These are phyloP conservation scores for Tulasnella sp. DNA, from an alignment of 768 basidiomycete species.

Conservation along the genomic window DNA sequence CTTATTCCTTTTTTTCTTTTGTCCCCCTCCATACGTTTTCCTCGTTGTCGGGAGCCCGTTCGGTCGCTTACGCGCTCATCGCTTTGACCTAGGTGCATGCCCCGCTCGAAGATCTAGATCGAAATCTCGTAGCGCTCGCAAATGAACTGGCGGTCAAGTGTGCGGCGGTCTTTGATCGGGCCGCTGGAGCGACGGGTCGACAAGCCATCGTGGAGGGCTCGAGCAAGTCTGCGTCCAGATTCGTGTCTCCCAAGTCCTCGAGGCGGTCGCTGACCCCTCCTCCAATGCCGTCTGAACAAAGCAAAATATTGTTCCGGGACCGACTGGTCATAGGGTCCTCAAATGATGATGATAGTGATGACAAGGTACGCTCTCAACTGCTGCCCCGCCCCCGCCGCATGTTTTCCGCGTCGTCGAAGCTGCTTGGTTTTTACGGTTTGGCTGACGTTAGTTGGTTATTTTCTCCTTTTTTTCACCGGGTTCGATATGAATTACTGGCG, in stretches of 20 bases:
- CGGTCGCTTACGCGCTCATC: not conserved
- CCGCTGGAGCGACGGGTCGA: slow-evolving; percentile 23
- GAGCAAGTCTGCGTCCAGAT: not conserved
- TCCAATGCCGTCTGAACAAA: not conserved
- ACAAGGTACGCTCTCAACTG: slow-evolving; percentile 9
- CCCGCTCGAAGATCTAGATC: slow-evolving; percentile 20
- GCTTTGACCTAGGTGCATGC: not conserved
- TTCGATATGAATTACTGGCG: not conserved
- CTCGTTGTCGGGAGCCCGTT: not conserved
- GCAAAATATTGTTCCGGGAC: not conserved
- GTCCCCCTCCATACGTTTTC: slow-evolving; percentile 2
- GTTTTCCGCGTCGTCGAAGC: slow-evolving; percentile 7
- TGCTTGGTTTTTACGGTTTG: not conserved
- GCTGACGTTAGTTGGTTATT: not conserved
- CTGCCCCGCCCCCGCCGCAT: slow-evolving; percentile 6
- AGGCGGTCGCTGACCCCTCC: not conserved
- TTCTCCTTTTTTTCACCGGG: not conserved
- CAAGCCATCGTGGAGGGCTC: slow-evolving; percentile 13
- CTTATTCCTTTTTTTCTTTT: not conserved
- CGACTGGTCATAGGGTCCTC: not conserved
- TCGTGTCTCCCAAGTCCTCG: slow-evolving; percentile 7
- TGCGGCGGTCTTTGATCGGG: slow-evolving; percentile 12
- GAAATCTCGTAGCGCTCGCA: slow-evolving; percentile 22
- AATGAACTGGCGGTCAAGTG: slow-evolving; percentile 18
- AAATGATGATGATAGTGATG: not conserved